Conservation (phyloP, 192 early-diverging fungal species). For the Linnemannia elongata region DNA sequence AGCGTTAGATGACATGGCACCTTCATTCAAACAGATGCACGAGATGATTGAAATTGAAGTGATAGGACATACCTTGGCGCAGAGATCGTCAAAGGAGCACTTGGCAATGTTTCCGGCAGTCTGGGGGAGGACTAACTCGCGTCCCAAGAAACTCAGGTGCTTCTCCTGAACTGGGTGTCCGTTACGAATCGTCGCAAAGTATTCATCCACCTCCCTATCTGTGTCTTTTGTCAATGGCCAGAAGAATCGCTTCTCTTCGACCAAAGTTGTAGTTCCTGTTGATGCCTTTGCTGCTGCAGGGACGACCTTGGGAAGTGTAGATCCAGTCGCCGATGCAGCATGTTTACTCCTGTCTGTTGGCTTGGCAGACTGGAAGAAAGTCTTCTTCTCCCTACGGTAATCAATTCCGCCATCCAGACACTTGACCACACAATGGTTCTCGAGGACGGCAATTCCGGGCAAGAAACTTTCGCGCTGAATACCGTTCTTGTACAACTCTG, state of each 20-base stretch:
- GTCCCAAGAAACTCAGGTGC: slow-evolving; percentile 80
- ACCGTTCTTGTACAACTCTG: slow-evolving; percentile 96
- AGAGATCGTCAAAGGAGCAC: slow-evolving; percentile 85
- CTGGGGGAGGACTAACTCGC: slow-evolving; percentile 76
- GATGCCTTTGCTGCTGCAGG: background rate
- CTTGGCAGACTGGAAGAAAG: slow-evolving; percentile 46
- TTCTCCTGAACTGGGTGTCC: slow-evolving; percentile 55
- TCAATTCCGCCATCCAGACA: slow-evolving; percentile 92
- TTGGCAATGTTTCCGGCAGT: slow-evolving; percentile 77
- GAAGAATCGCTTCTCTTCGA: slow-evolving; percentile 77
- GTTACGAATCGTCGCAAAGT: slow-evolving; percentile 31
- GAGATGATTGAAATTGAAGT: background rate
- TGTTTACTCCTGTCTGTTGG: slow-evolving; percentile 33
- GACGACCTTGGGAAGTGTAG: slow-evolving; percentile 52
- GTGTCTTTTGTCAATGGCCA: slow-evolving; percentile 73
- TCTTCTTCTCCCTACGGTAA: slow-evolving; percentile 75
- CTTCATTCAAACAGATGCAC: background rate
- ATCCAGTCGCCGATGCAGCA: slow-evolving; percentile 47
- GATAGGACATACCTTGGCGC: slow-evolving; percentile 59
- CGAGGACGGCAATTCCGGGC: slow-evolving; percentile 91
- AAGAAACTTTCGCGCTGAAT: slow-evolving; percentile 94
- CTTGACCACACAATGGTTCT: slow-evolving; percentile 84
- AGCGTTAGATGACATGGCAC: background rate
- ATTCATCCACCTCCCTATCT: slow-evolving; percentile 57
- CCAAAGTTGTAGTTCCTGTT: slow-evolving; percentile 49